These are phyloP conservation scores for Bombardia bombarda DNA, from an alignment of 495 filamentous ascomycete genomes.

Conservation along the genomic window DNA sequence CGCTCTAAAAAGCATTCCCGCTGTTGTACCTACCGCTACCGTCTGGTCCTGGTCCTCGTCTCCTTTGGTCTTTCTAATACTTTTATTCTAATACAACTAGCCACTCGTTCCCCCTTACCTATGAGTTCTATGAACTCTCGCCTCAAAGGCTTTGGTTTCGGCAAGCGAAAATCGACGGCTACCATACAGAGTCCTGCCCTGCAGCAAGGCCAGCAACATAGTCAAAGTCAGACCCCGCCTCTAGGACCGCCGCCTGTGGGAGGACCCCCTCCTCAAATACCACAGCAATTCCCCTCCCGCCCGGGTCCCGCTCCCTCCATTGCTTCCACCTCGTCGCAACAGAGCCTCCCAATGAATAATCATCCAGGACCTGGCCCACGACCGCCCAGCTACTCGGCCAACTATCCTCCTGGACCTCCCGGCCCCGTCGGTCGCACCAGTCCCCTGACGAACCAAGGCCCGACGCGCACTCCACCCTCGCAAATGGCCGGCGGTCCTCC, in stretches of 20 bases:
- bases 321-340: constrained; percentile 37
- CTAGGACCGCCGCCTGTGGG: too few species aligned
- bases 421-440: constrained; percentile 43
- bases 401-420: constrained; percentile 48
- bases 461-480: constrained; percentile 43
- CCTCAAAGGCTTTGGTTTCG: constrained; percentile 51
- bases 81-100: too few species aligned
- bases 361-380: constrained; percentile 49
- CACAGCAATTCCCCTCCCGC: constrained; percentile 33
- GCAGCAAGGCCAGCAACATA: constrained; percentile 31
- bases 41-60: constrained; percentile 8
- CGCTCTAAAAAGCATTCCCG: constrained; percentile 5
- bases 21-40: too few species aligned
- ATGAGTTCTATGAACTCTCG: constrained; percentile 58
- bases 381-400: constrained; percentile 66
- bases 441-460: constrained; percentile 39
- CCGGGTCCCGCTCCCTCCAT: constrained; percentile 29
- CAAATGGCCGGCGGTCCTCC: constrained; percentile 64
- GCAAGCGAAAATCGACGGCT: constrained; percentile 47
- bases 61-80: constrained; percentile 18
- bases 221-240: constrained; percentile 31
- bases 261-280: constrained; percentile 37
- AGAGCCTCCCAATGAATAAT: constrained; percentile 51
- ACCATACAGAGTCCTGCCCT: constrained; percentile 34
- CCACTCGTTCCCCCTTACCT: too few species aligned